These are phyloP conservation scores for Discostella pseudostelligera DNA, from an alignment of 108 stramenopile genomes.

Conservation along the genomic window DNA sequence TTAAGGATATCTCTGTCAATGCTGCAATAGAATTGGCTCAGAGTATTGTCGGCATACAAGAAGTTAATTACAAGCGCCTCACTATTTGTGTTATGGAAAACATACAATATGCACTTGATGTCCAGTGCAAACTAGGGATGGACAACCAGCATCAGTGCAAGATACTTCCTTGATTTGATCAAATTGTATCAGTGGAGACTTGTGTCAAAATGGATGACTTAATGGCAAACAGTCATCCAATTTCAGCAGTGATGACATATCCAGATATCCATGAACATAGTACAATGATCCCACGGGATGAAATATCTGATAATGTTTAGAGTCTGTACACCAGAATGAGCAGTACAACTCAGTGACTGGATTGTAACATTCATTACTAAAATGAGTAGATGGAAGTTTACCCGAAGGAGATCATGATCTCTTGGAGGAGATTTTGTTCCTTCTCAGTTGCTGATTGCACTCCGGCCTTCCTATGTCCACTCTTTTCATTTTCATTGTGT, in stretches of 20 bases:
- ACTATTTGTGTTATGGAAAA: slow-evolving; percentile 5
- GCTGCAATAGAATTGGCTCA: not conserved
- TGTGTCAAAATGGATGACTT: not conserved
- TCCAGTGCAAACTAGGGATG: not conserved
- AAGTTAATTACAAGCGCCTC: not conserved
- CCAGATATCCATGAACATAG: not conserved
- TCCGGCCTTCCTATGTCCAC: too few relatives aligned
- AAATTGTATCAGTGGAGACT: not conserved
- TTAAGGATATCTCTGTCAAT: not conserved
- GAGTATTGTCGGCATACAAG: not conserved
- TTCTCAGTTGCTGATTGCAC: too few relatives aligned
- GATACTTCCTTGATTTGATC: not conserved
- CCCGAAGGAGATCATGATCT: not conserved
- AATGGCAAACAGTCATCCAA: not conserved
- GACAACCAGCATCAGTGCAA: not conserved
- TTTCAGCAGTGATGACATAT: not conserved
- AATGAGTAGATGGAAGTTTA: too few relatives aligned
- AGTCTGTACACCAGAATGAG: not conserved
- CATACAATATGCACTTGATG: not conserved
- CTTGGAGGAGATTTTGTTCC: not conserved
- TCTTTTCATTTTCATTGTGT: too few relatives aligned
- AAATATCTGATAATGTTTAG: not conserved
- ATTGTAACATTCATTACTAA: not conserved
- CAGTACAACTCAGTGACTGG: not conserved
- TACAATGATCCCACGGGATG: not conserved